Conservation (phyloP, 2,329 filamentous ascomycete species). For the Neofusicoccum parvum region DNA sequence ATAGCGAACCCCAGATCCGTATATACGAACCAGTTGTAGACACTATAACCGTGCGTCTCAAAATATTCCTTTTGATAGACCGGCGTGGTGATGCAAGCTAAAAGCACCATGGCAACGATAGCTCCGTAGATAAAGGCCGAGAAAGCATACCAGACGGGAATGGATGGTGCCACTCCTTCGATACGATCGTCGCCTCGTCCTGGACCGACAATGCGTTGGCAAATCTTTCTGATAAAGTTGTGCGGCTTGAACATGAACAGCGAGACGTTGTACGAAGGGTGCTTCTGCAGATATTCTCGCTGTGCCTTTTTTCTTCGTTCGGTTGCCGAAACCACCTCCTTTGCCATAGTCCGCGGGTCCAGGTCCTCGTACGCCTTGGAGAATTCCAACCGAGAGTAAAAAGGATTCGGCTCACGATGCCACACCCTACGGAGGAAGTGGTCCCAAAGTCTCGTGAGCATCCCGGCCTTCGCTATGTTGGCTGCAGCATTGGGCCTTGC, state of each 20-base stretch:
- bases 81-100: slow-evolving; percentile 92
- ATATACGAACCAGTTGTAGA: slow-evolving; percentile 91
- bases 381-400: slow-evolving; percentile 81
- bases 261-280: slow-evolving; percentile 91
- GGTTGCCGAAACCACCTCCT: slow-evolving; percentile 82
- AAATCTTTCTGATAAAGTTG: slow-evolving; percentile 77
- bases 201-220: slow-evolving; percentile 87
- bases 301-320: slow-evolving; percentile 84
- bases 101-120: slow-evolving; percentile 95
- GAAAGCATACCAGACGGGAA: slow-evolving; percentile 87
- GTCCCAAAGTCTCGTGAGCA: slow-evolving; percentile 64
- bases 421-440: slow-evolving; percentile 59
- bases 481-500: slow-evolving; percentile 23
- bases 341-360: slow-evolving; percentile 85
- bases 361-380: slow-evolving; percentile 73
- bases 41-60: slow-evolving; percentile 58
- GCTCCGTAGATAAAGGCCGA: slow-evolving; percentile 91
- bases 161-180: slow-evolving; percentile 87
- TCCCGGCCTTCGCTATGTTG: slow-evolving; percentile 54
- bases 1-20: slow-evolving; percentile 87
- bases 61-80: slow-evolving; percentile 92
- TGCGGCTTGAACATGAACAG: slow-evolving; percentile 81
- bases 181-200: slow-evolving; percentile 84
- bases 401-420: slow-evolving; percentile 84
- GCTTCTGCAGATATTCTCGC: slow-evolving; percentile 81